phyloP scores from a whole-genome alignment of 768 basidiomycete species.

The Nidularia sp. region DNA sequence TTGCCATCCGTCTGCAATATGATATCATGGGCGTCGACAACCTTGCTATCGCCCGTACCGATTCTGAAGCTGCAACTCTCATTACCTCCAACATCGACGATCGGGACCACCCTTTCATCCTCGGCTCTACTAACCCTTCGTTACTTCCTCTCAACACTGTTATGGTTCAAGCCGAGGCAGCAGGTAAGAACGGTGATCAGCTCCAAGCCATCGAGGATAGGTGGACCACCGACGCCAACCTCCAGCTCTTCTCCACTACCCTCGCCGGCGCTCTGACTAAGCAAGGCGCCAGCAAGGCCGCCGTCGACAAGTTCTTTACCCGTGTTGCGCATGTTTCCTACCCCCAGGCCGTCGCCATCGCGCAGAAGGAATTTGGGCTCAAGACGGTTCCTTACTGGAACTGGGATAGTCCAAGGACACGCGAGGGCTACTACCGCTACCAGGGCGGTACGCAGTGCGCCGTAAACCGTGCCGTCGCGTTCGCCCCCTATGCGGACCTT shows the following conservation, averaged over 20 bases:
- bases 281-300: slow-evolving; percentile 46
- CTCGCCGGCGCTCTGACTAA: slow-evolving; percentile 64
- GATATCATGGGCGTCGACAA: slow-evolving; percentile 99
- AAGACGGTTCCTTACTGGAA: slow-evolving; percentile 81
- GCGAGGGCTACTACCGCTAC: slow-evolving; percentile 97
- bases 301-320: slow-evolving; percentile 57
- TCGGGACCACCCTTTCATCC: slow-evolving; percentile 97
- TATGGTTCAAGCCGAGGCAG: slow-evolving; percentile 82
- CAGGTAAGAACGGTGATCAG: slow-evolving; percentile 73
- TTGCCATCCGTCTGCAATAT: slow-evolving; percentile 95
- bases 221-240: slow-evolving; percentile 76
- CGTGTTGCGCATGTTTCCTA: slow-evolving; percentile 69
- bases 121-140: slow-evolving; percentile 79
- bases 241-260: slow-evolving; percentile 73
- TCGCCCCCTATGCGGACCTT: slow-evolving; percentile 89
- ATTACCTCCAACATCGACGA: slow-evolving; percentile 96
- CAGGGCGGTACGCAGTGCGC: slow-evolving; percentile 96
- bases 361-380: slow-evolving; percentile 75
- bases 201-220: slow-evolving; percentile 87
- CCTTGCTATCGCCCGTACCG: slow-evolving; percentile 89
- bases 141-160: slow-evolving; percentile 68
- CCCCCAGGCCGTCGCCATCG: slow-evolving; percentile 65
- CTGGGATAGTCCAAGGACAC: slow-evolving; percentile 91
- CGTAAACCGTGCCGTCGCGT: slow-evolving; percentile 86
- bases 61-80: slow-evolving; percentile 96